Base-by-base conservation (phyloP, 495 filamentous ascomycete species). In the Podospora pseudoanserina region DNA sequence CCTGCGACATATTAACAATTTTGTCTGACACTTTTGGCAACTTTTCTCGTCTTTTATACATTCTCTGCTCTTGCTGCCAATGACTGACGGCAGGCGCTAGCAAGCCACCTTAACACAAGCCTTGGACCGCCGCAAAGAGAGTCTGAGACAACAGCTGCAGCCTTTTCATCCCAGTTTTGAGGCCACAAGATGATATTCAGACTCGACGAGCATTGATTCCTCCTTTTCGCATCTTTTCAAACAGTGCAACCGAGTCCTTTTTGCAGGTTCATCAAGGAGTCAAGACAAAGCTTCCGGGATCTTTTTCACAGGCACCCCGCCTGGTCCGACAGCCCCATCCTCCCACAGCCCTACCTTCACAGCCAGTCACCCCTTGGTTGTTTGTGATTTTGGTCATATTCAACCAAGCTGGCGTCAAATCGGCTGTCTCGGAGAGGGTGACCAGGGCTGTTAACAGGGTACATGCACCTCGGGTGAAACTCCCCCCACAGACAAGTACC, bases 371-470 rank as follows among this genome's bases (percentile, higher is more conserved):
- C 39, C 39, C 39, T 16, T 49, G 39, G 13, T 49, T 49, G 6
- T 49, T 49, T 49, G 39, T 49, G 39, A 49, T 49, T 18, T 49
- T 11, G 39, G 34, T 49, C 9, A 49, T 49, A 11, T 49, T 49
- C 39, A 49, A 49, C 13, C 39, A 49, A 49, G 13, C 39, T 49
- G 39, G 39, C 39, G 39, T 49, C 39, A 49, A 19, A 39, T 63
- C n/a, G 28, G 39, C 39, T 16, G 39, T 49, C 39, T 49, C 39
- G 15, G 28, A 58, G 53, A 54, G 30, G 23, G 53, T 30, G 39
- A 28, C 18, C 20, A 49, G 62, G 30, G 11, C 23, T 63, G 71
- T 66, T 75, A 73, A 67, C 65, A 62, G 57, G 60, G 30, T 70
- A 73, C 73, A 16, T 15, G 60, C 56, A 4, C 9, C 3, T 19